phyloP scores from a whole-genome alignment of 805 yeast species.

The Candida endomychidarum region DNA sequence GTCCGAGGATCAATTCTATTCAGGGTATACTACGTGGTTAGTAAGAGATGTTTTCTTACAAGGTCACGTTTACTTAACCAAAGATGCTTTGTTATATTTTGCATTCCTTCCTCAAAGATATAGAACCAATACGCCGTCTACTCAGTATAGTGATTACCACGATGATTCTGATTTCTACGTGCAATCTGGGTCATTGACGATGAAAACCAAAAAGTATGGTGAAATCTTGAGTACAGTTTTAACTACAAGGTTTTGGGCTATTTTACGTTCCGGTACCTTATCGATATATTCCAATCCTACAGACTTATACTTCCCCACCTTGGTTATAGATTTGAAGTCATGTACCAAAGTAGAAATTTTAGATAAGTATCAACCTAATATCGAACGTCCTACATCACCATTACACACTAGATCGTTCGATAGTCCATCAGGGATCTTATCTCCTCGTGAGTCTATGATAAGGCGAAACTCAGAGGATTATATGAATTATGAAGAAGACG shows the following conservation, averaged over 20 bases:
- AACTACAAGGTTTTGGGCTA: constrained; percentile 73
- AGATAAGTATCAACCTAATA: constrained; percentile 26
- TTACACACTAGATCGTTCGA: neutral
- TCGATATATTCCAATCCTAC: constrained; percentile 69
- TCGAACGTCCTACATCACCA: constrained; percentile 15
- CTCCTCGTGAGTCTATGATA: constrained; percentile 13
- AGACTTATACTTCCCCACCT: constrained; percentile 79
- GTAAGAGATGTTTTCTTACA: constrained; percentile 79
- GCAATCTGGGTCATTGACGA: constrained; percentile 39
- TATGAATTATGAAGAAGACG: constrained; percentile 25
- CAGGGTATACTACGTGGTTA: constrained; percentile 77
- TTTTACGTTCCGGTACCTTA: constrained; percentile 66
- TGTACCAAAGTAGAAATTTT: constrained; percentile 61
- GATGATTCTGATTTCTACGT: constrained; percentile 28
- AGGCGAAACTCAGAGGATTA: constrained; percentile 15
- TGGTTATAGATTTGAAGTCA: constrained; percentile 68
- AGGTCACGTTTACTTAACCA: constrained; percentile 79
- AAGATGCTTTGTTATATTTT: constrained; percentile 63
- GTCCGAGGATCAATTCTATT: constrained; percentile 54
- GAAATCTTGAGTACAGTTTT: constrained; percentile 34
- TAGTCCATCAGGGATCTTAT: constrained; percentile 10
- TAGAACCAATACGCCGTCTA: neutral
- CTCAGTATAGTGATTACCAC: constrained; percentile 7
- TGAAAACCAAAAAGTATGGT: constrained; percentile 39
- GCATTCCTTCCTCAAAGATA: constrained; percentile 62